Percentiles rank a stretch among this genome's conserved stretches.
Evolutionary conservation across 441 rosid genomes (phyloP).

Genomic region (Brassica hybrid): DNA sequence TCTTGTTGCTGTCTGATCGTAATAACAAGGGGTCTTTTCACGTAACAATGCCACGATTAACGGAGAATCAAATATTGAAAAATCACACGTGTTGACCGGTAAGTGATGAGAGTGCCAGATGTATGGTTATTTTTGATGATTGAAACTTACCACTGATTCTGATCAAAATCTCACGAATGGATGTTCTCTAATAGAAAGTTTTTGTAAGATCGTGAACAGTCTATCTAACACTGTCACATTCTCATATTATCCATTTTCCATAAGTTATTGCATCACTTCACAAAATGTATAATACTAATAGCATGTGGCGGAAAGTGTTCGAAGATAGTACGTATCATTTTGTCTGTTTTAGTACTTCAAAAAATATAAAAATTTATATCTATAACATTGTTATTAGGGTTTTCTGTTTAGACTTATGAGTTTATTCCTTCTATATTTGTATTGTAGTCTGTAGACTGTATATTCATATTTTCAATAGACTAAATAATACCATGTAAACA

Average conservation of each 20-base stretch:
- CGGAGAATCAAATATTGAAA: constrained; percentile 29
- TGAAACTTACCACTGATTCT: constrained; percentile 19
- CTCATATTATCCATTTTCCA: background rate
- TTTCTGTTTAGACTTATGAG: background rate
- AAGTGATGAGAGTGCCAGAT: background rate
- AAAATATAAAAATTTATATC: background rate
- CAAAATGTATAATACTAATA: background rate
- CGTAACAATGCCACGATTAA: constrained; percentile 27
- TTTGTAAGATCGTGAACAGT: background rate
- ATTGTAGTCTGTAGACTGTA: background rate
- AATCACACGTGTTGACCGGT: background rate
- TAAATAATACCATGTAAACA: background rate
- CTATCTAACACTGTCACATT: background rate
- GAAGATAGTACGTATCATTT: background rate
- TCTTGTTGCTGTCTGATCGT: constrained; percentile 26
- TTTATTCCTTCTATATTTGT: background rate
- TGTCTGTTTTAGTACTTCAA: background rate
- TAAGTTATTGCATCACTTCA: background rate
- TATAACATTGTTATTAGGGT: background rate
- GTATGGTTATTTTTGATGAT: background rate
- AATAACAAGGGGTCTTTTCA: constrained; percentile 13
- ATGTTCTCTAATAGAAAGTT: background rate
- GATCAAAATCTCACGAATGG: constrained; percentile 8
- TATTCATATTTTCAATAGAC: background rate
- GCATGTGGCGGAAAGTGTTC: background rate